A percentile compares a stretch with the other conserved stretches of the same genome.
phyloP scores from a whole-genome alignment of 441 rosid genomes.

The Gossypium lobatum region DNA sequence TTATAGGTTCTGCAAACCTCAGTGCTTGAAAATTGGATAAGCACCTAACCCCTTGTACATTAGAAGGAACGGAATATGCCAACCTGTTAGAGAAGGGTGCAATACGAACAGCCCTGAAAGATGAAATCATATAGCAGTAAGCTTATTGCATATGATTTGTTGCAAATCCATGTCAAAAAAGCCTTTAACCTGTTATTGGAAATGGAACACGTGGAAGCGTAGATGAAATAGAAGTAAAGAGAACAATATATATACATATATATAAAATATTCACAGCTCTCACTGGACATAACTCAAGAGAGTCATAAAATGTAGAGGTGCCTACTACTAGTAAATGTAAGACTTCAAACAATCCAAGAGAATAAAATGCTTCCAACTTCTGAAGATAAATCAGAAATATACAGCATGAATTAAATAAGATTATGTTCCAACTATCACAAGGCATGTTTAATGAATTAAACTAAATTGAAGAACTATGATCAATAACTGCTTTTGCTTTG shows the following conservation, averaged over 20 bases:
- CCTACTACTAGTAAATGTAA: not conserved
- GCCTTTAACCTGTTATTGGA: not conserved
- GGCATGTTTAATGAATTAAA: not conserved
- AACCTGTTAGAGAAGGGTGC: conserved; percentile 96
- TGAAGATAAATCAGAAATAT: not conserved
- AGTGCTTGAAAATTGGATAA: conserved; percentile 75
- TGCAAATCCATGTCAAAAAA: not conserved
- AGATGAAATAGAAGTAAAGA: not conserved
- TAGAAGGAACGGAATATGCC: conserved; percentile 76
- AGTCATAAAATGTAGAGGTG: not conserved
- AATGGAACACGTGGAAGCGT: not conserved
- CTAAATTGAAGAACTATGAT: not conserved
- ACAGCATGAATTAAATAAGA: conserved; percentile 2
- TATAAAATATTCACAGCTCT: not conserved
- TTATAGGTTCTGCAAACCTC: conserved; percentile 78
- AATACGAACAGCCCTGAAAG: conserved; percentile 82
- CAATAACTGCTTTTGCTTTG: not conserved
- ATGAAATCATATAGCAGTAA: not conserved
- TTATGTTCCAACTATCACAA: not conserved
- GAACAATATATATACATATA: no score
- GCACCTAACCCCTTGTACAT: conserved; percentile 80
- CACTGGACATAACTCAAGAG: not conserved
- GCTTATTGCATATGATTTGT: not conserved
- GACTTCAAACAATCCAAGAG: not conserved
- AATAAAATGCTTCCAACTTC: not conserved